Evolutionary conservation across 1,139 yeast species (phyloP).

Genomic region (Lizanozyma gosingica): DNA sequence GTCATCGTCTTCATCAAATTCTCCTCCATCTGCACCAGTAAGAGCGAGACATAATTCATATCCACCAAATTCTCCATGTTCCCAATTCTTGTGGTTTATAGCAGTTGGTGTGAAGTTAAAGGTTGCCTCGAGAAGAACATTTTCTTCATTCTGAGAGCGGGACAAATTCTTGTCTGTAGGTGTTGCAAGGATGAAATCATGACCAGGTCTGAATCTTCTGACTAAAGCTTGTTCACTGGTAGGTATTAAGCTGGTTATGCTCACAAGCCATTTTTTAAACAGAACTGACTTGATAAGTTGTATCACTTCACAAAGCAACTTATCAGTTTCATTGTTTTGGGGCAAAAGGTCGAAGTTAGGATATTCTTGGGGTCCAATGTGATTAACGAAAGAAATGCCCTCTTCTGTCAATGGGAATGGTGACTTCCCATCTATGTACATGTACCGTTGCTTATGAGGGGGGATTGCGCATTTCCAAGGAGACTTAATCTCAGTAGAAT

Average conservation of each 20-base stretch:
- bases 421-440: constrained; percentile 70
- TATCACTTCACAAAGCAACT: constrained; percentile 44
- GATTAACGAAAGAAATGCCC: constrained; percentile 16
- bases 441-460: constrained; percentile 83
- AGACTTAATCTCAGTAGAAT: constrained; percentile 42
- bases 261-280: constrained; percentile 63
- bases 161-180: constrained; percentile 45
- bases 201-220: constrained; percentile 90
- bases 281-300: constrained; percentile 48
- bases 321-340: constrained; percentile 14
- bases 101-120: constrained; percentile 70
- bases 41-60: constrained; percentile 83
- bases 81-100: constrained; percentile 53
- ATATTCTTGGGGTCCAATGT: constrained; percentile 38
- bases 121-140: constrained; percentile 58
- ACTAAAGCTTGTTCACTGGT: constrained; percentile 60
- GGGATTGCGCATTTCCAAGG: constrained; percentile 95
- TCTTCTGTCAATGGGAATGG: constrained; percentile 19
- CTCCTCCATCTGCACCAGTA: constrained; percentile 41
- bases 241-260: constrained; percentile 57
- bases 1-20: constrained; percentile 41
- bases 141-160: constrained; percentile 21
- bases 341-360: constrained; percentile 36
- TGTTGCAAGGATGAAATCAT: constrained; percentile 88
- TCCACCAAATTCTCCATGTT: constrained; percentile 83